A percentile compares a stretch with the other conserved stretches of the same genome.
Conservation (phyloP, 768 basidiomycete species). For the Lenzites betulinus region DNA sequence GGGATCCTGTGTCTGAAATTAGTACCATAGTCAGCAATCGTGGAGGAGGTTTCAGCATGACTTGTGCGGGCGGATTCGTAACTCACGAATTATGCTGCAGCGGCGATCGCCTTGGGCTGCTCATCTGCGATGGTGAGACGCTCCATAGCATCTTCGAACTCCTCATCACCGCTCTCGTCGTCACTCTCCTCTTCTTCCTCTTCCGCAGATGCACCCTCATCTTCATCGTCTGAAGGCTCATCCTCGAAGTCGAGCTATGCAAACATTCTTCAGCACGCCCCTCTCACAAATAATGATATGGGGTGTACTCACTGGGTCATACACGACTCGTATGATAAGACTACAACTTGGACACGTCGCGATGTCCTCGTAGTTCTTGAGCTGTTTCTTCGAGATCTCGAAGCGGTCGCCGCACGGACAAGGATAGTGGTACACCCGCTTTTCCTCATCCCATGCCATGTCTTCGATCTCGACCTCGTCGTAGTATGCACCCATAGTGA, state of each 20-base stretch:
- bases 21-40: too few species aligned
- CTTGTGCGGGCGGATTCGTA: too few species aligned
- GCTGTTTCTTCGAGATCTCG: slow-evolving; percentile 86
- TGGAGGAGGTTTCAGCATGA: too few species aligned
- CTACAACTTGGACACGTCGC: slow-evolving; percentile 97
- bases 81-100: slow-evolving; percentile 23
- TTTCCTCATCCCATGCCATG: slow-evolving; percentile 86
- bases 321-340: slow-evolving; percentile 88
- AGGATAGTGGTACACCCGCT: slow-evolving; percentile 90
- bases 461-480: slow-evolving; percentile 98
- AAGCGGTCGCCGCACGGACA: slow-evolving; percentile 98
- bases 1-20: not conserved
- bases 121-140: slow-evolving; percentile 52
- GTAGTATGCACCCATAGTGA: slow-evolving; percentile 80
- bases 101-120: slow-evolving; percentile 27
- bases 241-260: slow-evolving; percentile 85
- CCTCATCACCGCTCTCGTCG: slow-evolving; percentile 40
- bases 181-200: slow-evolving; percentile 44
- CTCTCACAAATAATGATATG: not conserved
- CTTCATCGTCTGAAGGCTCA: slow-evolving; percentile 53
- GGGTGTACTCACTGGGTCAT: slow-evolving; percentile 77
- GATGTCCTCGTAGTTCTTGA: slow-evolving; percentile 88
- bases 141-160: slow-evolving; percentile 70
- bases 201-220: slow-evolving; percentile 17
- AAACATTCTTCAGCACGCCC: not conserved